These are phyloP conservation scores for Jackrogersella multiformis DNA, from an alignment of 495 filamentous ascomycete species.

Conservation along the genomic window DNA sequence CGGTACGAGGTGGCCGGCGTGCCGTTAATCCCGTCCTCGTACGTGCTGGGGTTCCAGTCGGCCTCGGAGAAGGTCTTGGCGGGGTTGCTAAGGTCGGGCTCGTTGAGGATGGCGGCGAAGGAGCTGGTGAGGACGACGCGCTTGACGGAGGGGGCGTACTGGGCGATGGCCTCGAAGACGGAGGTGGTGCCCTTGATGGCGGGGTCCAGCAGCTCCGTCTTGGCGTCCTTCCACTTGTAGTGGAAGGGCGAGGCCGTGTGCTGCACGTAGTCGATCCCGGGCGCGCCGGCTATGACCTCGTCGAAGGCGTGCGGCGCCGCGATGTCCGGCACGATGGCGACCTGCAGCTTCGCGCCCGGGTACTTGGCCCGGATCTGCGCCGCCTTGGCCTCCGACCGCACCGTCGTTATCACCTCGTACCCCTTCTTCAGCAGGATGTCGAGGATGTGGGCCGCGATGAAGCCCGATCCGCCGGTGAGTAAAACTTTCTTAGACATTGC, in stretches of 20 bases:
- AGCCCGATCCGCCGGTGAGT: slow-evolving; percentile 65
- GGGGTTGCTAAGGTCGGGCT: slow-evolving; percentile 44
- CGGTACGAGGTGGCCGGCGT: slow-evolving; percentile 71
- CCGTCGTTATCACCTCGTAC: slow-evolving; percentile 84
- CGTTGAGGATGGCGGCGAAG: slow-evolving; percentile 78
- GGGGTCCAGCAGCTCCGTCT: slow-evolving; percentile 85
- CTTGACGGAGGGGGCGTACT: slow-evolving; percentile 78
- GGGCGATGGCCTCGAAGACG: slow-evolving; percentile 79
- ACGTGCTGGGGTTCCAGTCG: slow-evolving; percentile 86
- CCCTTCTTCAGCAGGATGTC: slow-evolving; percentile 73
- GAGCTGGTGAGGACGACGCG: slow-evolving; percentile 86
- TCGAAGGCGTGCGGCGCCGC: slow-evolving; percentile 80
- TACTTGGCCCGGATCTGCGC: slow-evolving; percentile 75
- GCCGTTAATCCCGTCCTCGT: slow-evolving; percentile 66
- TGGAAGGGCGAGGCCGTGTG: slow-evolving; percentile 93
- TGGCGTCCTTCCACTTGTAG: slow-evolving; percentile 72
- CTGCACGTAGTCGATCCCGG: slow-evolving; percentile 83
- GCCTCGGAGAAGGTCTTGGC: slow-evolving; percentile 72
- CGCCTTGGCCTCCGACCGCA: slow-evolving; percentile 82
- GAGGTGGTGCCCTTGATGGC: slow-evolving; percentile 86
- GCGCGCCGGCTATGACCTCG: slow-evolving; percentile 72
- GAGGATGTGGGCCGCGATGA: slow-evolving; percentile 76
- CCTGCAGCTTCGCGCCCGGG: slow-evolving; percentile 71
- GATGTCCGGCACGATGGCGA: slow-evolving; percentile 85
- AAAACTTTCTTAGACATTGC: too few relatives aligned